These are phyloP conservation scores for Nitzschia sp. DNA, from an alignment of 108 stramenopile species.

Conservation along the genomic window DNA sequence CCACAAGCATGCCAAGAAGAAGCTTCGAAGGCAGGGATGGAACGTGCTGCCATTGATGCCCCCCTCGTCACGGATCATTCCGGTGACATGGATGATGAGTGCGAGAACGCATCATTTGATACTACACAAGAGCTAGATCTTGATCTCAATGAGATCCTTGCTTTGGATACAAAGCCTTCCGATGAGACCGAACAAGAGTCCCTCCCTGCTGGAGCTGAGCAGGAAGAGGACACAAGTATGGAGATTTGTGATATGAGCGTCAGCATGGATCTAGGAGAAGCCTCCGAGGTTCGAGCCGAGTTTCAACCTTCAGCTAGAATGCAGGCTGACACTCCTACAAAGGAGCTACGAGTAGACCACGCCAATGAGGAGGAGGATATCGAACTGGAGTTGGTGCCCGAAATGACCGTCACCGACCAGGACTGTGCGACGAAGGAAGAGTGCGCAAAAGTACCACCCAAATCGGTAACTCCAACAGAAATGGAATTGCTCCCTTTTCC, in stretches of 20 bases:
- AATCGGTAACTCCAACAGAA: not conserved
- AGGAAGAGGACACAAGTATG: slow-evolving; percentile 8
- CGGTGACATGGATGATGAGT: not conserved
- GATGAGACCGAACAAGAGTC: slow-evolving; percentile 4
- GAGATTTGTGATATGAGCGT: slow-evolving; percentile 25
- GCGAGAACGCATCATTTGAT: not conserved
- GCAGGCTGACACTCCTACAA: not conserved
- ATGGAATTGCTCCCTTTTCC: slow-evolving; percentile 14
- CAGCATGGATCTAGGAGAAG: slow-evolving; percentile 29
- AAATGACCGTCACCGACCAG: not conserved
- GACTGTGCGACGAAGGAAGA: not conserved
- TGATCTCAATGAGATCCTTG: not conserved
- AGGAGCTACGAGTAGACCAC: not conserved
- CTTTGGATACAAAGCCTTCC: not conserved
- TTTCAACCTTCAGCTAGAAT: not conserved
- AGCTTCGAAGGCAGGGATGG: not conserved
- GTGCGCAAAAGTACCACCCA: not conserved
- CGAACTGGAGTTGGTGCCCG: not conserved
- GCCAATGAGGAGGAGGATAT: not conserved
- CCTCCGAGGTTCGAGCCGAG: not conserved
- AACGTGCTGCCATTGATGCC: not conserved
- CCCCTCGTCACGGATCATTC: not conserved
- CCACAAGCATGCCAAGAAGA: not conserved
- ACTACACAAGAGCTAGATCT: slow-evolving; percentile 11
- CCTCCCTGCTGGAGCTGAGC: not conserved